Evolutionary conservation across 331 rosid genomes (phyloP).

Genomic region (Stylosanthes scabra): DNA sequence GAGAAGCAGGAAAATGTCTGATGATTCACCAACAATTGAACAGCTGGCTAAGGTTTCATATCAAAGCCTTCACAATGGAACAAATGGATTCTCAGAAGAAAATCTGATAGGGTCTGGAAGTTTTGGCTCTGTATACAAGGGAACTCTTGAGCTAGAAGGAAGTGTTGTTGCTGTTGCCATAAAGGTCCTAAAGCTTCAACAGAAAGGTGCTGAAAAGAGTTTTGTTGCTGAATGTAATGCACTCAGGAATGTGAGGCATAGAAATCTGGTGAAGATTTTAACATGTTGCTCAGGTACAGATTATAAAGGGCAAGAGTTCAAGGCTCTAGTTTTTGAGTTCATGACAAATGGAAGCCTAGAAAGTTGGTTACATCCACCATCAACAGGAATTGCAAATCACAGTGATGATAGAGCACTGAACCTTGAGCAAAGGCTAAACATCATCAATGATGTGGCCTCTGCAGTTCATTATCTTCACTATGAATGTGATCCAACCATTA

Average conservation of each 20-base stretch:
- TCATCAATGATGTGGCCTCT: slow-evolving; percentile 34
- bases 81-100: slow-evolving; percentile 37
- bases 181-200: slow-evolving; percentile 45
- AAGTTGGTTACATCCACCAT: slow-evolving; percentile 40
- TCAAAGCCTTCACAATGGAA: slow-evolving; percentile 27
- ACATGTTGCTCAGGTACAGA: slow-evolving; percentile 48
- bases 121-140: slow-evolving; percentile 46
- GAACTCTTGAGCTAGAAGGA: slow-evolving; percentile 29
- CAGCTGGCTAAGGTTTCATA: slow-evolving; percentile 30
- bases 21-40: slow-evolving; percentile 12
- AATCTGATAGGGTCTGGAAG: slow-evolving; percentile 46
- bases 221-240: slow-evolving; percentile 46
- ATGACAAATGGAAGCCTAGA: slow-evolving; percentile 52
- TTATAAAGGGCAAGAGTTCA: slow-evolving; percentile 46
- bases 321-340: slow-evolving; percentile 44
- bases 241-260: slow-evolving; percentile 33
- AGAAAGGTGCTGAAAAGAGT: slow-evolving; percentile 42
- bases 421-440: slow-evolving; percentile 29
- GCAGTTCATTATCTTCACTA: slow-evolving; percentile 46
- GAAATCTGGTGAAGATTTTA: slow-evolving; percentile 43
- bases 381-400: background rate
- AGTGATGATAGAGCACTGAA: background rate
- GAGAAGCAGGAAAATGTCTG: background rate
- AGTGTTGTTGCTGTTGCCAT: slow-evolving; percentile 33
- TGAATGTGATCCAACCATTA: slow-evolving; percentile 28